Evolutionary conservation across 192 early-diverging fungal genomes (phyloP).

Genomic region (Backusella westeae): DNA sequence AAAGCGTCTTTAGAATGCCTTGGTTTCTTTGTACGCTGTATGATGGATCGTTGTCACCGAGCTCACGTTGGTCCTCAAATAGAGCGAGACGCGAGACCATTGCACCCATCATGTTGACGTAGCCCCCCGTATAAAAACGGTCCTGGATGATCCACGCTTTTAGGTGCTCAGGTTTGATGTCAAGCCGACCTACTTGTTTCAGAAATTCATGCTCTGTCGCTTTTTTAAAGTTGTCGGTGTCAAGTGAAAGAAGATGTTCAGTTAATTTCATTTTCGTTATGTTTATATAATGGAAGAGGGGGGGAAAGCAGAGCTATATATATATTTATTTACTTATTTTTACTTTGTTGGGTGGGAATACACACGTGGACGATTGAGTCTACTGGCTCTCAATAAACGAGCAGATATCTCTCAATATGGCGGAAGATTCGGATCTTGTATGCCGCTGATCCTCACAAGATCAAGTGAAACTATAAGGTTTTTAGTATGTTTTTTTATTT

Average conservation of each 20-base stretch:
- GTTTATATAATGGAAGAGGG: not conserved
- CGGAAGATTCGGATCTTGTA: too few species aligned
- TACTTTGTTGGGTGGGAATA: too few species aligned
- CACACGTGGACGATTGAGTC: not conserved
- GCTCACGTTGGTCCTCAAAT: not conserved
- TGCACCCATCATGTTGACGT: constrained; percentile 15
- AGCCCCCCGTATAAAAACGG: constrained; percentile 21
- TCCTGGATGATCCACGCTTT: constrained; percentile 23
- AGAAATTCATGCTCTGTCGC: constrained; percentile 24
- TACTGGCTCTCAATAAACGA: not conserved
- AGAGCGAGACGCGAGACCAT: constrained; percentile 16
- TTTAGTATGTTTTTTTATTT: too few species aligned
- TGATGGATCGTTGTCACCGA: constrained; percentile 1
- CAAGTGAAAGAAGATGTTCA: constrained; percentile 20
- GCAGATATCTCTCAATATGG: too few species aligned
- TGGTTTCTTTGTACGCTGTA: not conserved
- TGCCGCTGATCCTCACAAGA: too few species aligned
- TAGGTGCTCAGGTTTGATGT: constrained; percentile 12
- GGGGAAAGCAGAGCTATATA: not conserved
- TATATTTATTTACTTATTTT: too few species aligned
- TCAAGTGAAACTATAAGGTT: too few species aligned
- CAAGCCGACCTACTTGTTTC: constrained; percentile 10
- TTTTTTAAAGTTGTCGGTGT: constrained; percentile 14
- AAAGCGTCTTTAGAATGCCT: constrained; percentile 1
- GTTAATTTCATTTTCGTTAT: constrained; percentile 8